These are phyloP conservation scores for Penicillium hordei DNA, from an alignment of 2,329 filamentous ascomycete genomes.

Conservation along the genomic window DNA sequence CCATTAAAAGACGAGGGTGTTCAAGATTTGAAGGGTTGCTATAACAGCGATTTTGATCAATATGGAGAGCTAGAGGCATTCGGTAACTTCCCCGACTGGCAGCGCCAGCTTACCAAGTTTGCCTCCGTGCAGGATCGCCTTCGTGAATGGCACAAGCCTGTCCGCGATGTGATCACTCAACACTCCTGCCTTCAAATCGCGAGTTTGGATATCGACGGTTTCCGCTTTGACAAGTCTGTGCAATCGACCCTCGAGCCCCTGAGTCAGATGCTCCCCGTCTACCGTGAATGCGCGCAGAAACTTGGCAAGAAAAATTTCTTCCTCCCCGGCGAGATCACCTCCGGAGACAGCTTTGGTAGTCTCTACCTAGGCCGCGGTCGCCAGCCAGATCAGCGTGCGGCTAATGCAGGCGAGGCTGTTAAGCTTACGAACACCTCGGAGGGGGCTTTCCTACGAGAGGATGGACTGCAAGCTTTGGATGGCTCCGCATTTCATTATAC, in stretches of 20 bases:
- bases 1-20: conserved; percentile 50
- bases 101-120: conserved; percentile 65
- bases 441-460: conserved; percentile 53
- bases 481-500: conserved; percentile 63
- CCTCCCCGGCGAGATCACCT: conserved; percentile 63
- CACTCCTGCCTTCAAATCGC: conserved; percentile 64
- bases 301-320: conserved; percentile 65
- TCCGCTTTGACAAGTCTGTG: conserved; percentile 65
- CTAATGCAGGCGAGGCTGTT: conserved; percentile 45
- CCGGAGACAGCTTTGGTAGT: conserved; percentile 60
- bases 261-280: conserved; percentile 56
- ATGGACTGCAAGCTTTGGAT: conserved; percentile 56
- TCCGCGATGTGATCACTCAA: conserved; percentile 57
- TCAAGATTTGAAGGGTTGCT: conserved; percentile 54
- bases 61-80: conserved; percentile 65
- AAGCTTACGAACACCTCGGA: conserved; percentile 47
- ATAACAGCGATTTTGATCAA: conserved; percentile 64
- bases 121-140: conserved; percentile 67
- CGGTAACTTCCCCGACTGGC: conserved; percentile 62
- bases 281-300: conserved; percentile 57
- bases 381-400: conserved; percentile 52
- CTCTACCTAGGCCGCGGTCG: conserved; percentile 63
- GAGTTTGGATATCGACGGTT: conserved; percentile 64
- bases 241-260: conserved; percentile 63
- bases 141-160: conserved; percentile 61